A percentile compares a stretch with the other conserved stretches of the same genome.
Evolutionary conservation across 768 basidiomycete species (phyloP).

Genomic region (Pisolithus orientalis): DNA sequence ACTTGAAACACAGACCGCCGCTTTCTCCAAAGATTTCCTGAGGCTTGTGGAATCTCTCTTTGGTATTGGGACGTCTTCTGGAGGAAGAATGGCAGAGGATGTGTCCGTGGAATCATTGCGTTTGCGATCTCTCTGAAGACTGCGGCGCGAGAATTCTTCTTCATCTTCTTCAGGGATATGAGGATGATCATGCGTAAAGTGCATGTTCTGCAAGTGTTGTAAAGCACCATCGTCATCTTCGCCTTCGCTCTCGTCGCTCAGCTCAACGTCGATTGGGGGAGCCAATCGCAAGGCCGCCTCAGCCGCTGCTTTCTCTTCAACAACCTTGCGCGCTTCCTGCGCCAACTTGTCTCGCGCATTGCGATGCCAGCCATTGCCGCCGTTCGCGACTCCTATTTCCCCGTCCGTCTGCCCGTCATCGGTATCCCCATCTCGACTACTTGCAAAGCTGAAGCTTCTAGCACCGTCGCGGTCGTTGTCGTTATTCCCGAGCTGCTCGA

Average conservation of each 20-base stretch:
- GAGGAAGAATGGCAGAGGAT: conserved; percentile 31
- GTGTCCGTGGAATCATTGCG: conserved; percentile 16
- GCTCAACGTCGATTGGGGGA: conserved; percentile 68
- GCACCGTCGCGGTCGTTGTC: conserved; percentile 50
- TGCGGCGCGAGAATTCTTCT: conserved; percentile 33
- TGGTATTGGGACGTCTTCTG: conserved; percentile 5
- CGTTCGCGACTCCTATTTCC: conserved; percentile 41
- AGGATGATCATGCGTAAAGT: conserved; percentile 42
- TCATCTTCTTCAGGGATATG: conserved; percentile 72
- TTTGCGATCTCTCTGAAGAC: conserved; percentile 18
- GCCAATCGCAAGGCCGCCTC: conserved; percentile 40
- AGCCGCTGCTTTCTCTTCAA: conserved; percentile 33
- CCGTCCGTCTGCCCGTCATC: conserved; percentile 51
- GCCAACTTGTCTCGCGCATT: conserved; percentile 61
- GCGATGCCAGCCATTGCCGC: conserved; percentile 59
- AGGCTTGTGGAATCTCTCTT: conserved; percentile 8
- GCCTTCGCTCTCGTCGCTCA: conserved; percentile 77
- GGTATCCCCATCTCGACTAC: conserved; percentile 50
- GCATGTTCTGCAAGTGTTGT: conserved; percentile 33
- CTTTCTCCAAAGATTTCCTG: conserved; percentile 12
- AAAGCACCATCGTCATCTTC: conserved; percentile 45
- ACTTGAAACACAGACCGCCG: conserved; percentile 9
- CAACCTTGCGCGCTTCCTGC: conserved; percentile 56
- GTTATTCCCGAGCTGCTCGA: conserved; percentile 71
- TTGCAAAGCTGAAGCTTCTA: conserved; percentile 74